Evolutionary conservation across 805 yeast species (phyloP), one percentile per base, ranked within the genome.

Genomic region (Grigorovia jiainica): DNA sequence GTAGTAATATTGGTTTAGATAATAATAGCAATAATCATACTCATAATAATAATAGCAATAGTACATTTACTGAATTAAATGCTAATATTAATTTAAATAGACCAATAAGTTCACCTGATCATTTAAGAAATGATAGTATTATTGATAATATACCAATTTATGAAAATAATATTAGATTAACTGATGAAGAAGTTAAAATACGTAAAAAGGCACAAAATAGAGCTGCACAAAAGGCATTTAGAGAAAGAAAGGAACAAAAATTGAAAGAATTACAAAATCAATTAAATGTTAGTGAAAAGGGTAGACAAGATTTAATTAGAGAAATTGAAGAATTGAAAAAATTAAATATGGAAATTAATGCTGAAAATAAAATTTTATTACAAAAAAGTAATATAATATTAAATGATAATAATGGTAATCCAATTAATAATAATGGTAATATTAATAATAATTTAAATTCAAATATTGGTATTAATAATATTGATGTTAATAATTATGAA

Each of bases 181-280:
- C 33, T 21, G 40, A 42, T 40, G 63, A 64, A 33, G 73, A 77
- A 45, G 51, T 75, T 5, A 70, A 70, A 18, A 64, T 71, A 48
- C 77, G 75, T 55, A 71, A 84, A 38, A 82, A 79, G 53, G 87
- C 87, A 2, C 90, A 82, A 58, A 84, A 84, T 57, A 67, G 95
- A 52, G 89, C 89, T 9, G 94, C 94, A 1, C 95, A 85, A 62
- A 67, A 87, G 50, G 94, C 94, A 3, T 85, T 83, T 60, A 67
- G 95, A 45, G 90, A 84, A 60, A 74, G 94, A 39, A 82, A 82
- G 59, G 92, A 82, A 57, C 75, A 75, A 43, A 78, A 73, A 52
- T 61, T 82, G 46, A 81, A 79, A 55, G 87, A 82, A 53, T 67
- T 86, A 36, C 79, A 81, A 49, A 64, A 64, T 6, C 77, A 76